These are phyloP conservation scores for Yamadazyma olivae DNA, from an alignment of 805 yeast species.

Conservation along the genomic window DNA sequence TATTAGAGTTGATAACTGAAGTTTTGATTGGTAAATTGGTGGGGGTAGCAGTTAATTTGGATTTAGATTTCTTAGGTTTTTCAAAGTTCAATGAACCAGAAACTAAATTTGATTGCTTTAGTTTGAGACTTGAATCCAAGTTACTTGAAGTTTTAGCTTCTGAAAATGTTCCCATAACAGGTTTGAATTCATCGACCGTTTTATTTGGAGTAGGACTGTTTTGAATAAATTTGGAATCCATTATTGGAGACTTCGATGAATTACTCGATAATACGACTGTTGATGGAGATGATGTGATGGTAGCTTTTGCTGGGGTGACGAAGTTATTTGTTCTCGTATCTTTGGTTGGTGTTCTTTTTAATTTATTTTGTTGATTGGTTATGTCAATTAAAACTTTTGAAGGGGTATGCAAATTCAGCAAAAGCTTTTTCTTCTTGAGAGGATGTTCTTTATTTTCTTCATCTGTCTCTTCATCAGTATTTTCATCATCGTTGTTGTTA, in stretches of 20 bases:
- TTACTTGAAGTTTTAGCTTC: constrained; percentile 13
- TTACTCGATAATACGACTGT: constrained; percentile 40
- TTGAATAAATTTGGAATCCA: constrained; percentile 2
- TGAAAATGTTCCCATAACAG: constrained; percentile 38
- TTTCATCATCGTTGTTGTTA: constrained; percentile 15
- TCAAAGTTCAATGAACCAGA: neutral
- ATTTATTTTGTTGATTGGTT: constrained; percentile 15
- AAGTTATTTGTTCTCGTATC: constrained; percentile 9
- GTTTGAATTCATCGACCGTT: constrained; percentile 20
- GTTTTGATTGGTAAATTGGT: constrained; percentile 7
- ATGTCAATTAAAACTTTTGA: constrained; percentile 26
- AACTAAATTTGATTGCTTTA: neutral
- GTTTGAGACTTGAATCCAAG: neutral
- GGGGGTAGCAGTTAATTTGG: constrained; percentile 5
- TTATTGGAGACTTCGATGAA: constrained; percentile 15
- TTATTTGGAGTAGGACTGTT: constrained; percentile 41
- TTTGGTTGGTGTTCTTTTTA: constrained; percentile 7
- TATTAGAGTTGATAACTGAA: constrained; percentile 4
- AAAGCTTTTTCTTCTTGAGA: constrained; percentile 4
- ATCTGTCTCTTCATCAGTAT: constrained; percentile 12
- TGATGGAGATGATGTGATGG: constrained; percentile 36
- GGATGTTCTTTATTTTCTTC: constrained; percentile 4
- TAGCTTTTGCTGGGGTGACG: constrained; percentile 34
- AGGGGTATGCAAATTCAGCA: constrained; percentile 27
- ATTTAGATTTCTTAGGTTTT: constrained; percentile 1